Evolutionary conservation across 768 basidiomycete species (phyloP).

Genomic region (Termitomyces sp.): DNA sequence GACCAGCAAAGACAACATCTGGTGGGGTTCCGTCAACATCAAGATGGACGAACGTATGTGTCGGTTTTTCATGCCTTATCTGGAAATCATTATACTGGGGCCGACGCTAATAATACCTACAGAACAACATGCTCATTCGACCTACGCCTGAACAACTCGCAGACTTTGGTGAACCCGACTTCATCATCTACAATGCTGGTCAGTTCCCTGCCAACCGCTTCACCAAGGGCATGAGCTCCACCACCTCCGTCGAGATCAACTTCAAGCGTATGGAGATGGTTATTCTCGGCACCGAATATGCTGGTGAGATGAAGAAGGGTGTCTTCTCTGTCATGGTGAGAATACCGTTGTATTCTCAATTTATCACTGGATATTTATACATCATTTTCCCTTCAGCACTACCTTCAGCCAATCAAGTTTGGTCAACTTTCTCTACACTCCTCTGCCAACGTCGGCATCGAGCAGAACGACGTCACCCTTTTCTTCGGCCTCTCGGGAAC

Average conservation of each 20-base stretch:
- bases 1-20: constrained; percentile 92
- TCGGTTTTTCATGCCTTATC: constrained; percentile 5
- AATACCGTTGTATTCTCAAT: not conserved
- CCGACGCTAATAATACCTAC: constrained; percentile 14
- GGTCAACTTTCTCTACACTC: constrained; percentile 97
- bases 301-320: constrained; percentile 99
- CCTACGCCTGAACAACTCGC: constrained; percentile 93
- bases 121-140: constrained; percentile 99
- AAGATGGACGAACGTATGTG: constrained; percentile 93
- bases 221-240: constrained; percentile 99
- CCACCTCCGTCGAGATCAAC: constrained; percentile 99
- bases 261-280: constrained; percentile 99
- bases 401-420: constrained; percentile 97
- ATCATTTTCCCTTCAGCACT: constrained; percentile 55
- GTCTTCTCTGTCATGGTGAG: constrained; percentile 96
- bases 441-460: constrained; percentile 91
- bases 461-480: constrained; percentile 88
- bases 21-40: constrained; percentile 99
- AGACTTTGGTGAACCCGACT: constrained; percentile 96
- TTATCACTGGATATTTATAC: constrained; percentile 11
- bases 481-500: constrained; percentile 99
- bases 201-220: constrained; percentile 99
- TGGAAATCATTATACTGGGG: constrained; percentile 8
- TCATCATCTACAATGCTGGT: constrained; percentile 99
- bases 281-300: constrained; percentile 97